phyloP scores from a whole-genome alignment of 2,329 filamentous ascomycete genomes.

The Capronia americana region DNA sequence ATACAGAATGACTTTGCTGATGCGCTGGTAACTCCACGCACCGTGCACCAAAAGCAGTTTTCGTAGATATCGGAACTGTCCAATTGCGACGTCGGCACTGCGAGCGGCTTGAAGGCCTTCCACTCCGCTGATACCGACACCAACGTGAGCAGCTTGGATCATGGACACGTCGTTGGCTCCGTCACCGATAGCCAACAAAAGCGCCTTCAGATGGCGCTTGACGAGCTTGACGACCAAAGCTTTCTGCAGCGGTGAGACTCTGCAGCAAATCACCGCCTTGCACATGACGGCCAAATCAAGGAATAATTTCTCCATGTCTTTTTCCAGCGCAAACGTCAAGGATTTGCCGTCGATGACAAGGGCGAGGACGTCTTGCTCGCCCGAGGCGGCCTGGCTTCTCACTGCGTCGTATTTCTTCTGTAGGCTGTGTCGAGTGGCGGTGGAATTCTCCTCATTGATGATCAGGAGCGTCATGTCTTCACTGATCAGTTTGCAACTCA shows the following conservation, averaged over 20 bases:
- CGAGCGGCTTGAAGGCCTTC: slow-evolving; percentile 96
- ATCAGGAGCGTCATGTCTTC: slow-evolving; percentile 99
- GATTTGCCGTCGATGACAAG: slow-evolving; percentile 96
- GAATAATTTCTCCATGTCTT: slow-evolving; percentile 91
- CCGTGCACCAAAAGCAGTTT: slow-evolving; percentile 95
- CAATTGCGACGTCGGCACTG: slow-evolving; percentile 94
- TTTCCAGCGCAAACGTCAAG: slow-evolving; percentile 89
- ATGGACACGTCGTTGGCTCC: slow-evolving; percentile 99
- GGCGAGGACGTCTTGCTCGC: slow-evolving; percentile 77
- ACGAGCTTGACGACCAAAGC: slow-evolving; percentile 97
- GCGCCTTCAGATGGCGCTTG: slow-evolving; percentile 89
- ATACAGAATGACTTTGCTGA: slow-evolving; percentile 96
- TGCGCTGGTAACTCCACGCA: slow-evolving; percentile 95
- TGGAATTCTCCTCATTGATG: slow-evolving; percentile 84
- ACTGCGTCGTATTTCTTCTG: slow-evolving; percentile 94
- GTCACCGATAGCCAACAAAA: slow-evolving; percentile 94
- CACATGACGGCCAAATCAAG: slow-evolving; percentile 92
- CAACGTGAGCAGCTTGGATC: slow-evolving; percentile 98
- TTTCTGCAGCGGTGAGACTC: slow-evolving; percentile 96
- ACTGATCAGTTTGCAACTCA: slow-evolving; percentile 98
- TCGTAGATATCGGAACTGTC: slow-evolving; percentile 90
- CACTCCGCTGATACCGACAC: slow-evolving; percentile 94
- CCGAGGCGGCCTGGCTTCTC: slow-evolving; percentile 72
- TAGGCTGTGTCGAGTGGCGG: slow-evolving; percentile 83
- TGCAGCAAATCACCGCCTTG: slow-evolving; percentile 94